A percentile compares a stretch with the other conserved stretches of the same genome.
These are phyloP conservation scores for Hypomontagnella monticulosa DNA, from an alignment of 495 filamentous ascomycete species.

Conservation along the genomic window DNA sequence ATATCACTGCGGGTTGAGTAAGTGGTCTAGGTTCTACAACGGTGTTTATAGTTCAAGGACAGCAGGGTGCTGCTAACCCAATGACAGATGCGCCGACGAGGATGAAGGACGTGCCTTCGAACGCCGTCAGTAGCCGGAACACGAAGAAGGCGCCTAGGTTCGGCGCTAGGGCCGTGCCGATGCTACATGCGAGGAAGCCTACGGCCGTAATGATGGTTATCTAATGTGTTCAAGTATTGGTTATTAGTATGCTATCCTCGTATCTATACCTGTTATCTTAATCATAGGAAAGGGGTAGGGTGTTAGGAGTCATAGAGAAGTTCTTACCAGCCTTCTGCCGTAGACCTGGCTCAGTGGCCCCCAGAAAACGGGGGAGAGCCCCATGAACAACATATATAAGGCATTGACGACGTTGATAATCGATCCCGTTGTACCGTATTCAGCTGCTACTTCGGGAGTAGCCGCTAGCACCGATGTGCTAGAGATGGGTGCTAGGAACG, in stretches of 20 bases:
- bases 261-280: background rate
- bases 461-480: conserved; percentile 76
- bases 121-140: conserved; percentile 74
- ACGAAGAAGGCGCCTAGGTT: conserved; percentile 74
- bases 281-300: background rate
- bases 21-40: background rate
- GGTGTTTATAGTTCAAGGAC: conserved; percentile 1
- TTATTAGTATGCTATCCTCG: background rate
- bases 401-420: conserved; percentile 77
- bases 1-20: conserved; percentile 59
- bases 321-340: conserved; percentile 66
- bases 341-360: conserved; percentile 75
- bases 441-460: conserved; percentile 71
- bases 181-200: conserved; percentile 69
- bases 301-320: background rate
- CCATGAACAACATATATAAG: conserved; percentile 76
- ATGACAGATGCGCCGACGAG: conserved; percentile 72
- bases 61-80: conserved; percentile 43
- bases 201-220: conserved; percentile 64
- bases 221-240: conserved; percentile 45
- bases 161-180: conserved; percentile 73
- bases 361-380: conserved; percentile 71
- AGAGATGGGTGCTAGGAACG: conserved; percentile 74
- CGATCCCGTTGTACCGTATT: conserved; percentile 68
- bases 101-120: conserved; percentile 76